Conservation (phyloP, 192 early-diverging fungal species). For the Backusella tarrabulga region DNA sequence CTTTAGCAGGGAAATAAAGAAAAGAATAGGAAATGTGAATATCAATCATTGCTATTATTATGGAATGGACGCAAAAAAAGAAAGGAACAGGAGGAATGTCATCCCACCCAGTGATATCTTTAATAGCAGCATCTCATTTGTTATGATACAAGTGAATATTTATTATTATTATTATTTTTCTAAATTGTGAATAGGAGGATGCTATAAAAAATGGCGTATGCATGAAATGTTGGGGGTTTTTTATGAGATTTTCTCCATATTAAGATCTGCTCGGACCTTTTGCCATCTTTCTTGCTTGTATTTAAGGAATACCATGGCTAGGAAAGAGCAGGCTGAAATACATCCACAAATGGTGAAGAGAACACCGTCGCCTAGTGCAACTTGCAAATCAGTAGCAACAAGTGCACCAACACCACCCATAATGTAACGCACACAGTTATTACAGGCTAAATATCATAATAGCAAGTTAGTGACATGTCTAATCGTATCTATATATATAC, state of each 20-base stretch:
- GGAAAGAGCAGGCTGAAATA: neutral
- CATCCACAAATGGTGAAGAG: constrained; percentile 27
- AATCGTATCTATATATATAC: neutral
- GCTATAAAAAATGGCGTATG: neutral
- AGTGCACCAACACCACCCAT: constrained; percentile 34
- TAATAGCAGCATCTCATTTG: too few species aligned
- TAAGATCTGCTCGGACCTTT: neutral
- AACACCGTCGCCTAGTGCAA: constrained; percentile 28
- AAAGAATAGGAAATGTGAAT: too few species aligned
- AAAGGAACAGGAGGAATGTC: too few species aligned
- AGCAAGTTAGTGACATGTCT: neutral
- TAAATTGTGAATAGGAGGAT: neutral
- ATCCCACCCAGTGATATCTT: too few species aligned
- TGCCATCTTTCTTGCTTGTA: neutral
- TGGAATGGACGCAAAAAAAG: too few species aligned
- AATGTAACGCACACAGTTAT: constrained; percentile 29
- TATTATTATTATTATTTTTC: neutral
- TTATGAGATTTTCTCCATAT: neutral
- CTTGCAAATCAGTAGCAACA: constrained; percentile 25
- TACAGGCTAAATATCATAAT: constrained; percentile 24
- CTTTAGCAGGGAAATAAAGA: neutral
- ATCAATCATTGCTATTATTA: too few species aligned
- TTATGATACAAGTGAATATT: neutral
- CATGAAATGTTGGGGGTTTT: neutral
- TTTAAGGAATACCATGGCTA: neutral